Evolutionary conservation across 78 protist genomes (phyloP).

Genomic region (Dictyostelium capitatum): DNA sequence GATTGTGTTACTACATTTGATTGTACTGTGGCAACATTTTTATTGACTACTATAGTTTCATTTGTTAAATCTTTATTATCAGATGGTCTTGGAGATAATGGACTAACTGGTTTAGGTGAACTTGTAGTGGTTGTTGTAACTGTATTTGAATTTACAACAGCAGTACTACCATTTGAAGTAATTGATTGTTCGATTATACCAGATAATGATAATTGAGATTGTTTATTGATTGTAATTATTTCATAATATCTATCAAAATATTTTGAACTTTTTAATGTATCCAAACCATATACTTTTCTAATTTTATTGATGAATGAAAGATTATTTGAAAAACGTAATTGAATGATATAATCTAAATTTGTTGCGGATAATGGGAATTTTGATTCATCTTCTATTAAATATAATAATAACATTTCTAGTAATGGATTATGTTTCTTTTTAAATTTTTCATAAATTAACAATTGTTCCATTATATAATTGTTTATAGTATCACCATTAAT

Average conservation of each 20-base stretch:
- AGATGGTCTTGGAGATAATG: conserved; percentile 17
- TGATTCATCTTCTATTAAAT: not conserved
- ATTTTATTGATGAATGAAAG: not conserved
- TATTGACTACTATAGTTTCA: not conserved
- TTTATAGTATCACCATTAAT: conserved; percentile 2
- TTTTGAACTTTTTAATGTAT: not conserved
- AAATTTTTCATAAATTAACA: not conserved
- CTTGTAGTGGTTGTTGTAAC: not conserved
- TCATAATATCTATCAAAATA: conserved; percentile 13
- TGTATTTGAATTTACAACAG: not conserved
- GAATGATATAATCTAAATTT: not conserved
- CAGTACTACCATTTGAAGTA: not conserved
- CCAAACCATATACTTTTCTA: conserved; percentile 1
- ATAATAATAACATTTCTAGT: not conserved
- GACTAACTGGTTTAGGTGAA: not conserved
- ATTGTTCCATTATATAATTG: not conserved
- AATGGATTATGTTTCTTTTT: not conserved
- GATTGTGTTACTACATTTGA: no score
- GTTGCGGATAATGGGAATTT: not conserved
- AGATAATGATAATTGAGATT: not conserved
- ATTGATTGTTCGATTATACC: not conserved
- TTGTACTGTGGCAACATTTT: no score
- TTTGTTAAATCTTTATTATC: conserved; percentile 18
- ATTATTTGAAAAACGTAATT: not conserved
- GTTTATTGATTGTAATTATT: not conserved